Evolutionary conservation across 108 stramenopile genomes (phyloP).

Genomic region (Discostella pseudostelligera): DNA sequence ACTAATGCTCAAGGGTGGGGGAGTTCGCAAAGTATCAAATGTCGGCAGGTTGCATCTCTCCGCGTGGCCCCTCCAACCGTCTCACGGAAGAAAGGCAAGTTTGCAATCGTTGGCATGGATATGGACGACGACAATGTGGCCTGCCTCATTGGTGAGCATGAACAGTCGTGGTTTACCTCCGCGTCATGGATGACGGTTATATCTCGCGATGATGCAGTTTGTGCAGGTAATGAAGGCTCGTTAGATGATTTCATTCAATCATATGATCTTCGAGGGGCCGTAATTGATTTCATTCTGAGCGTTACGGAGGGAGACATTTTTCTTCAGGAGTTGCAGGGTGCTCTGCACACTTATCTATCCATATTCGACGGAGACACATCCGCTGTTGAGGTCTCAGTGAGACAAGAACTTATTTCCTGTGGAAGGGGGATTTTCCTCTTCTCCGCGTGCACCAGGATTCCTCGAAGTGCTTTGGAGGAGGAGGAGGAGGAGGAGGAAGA

Average conservation of each 20-base stretch:
- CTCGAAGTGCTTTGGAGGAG: background rate
- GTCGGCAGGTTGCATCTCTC: conserved; percentile 37
- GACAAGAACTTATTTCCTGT: conserved; percentile 28
- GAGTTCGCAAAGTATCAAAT: conserved; percentile 20
- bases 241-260: conserved; percentile 24
- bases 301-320: background rate
- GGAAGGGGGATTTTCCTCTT: conserved; percentile 27
- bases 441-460: conserved; percentile 21
- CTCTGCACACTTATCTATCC: conserved; percentile 28
- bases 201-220: conserved; percentile 37
- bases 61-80: conserved; percentile 18
- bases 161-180: background rate
- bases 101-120: conserved; percentile 10
- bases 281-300: conserved; percentile 22
- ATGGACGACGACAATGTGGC: conserved; percentile 35
- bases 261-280: conserved; percentile 29
- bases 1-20: background rate
- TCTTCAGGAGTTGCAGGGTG: conserved; percentile 16
- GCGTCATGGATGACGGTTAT: conserved; percentile 23
- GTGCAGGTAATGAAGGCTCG: conserved; percentile 41
- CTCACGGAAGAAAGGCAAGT: conserved; percentile 23
- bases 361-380: conserved; percentile 24
- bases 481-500: background rate
- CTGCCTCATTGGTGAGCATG: conserved; percentile 18
- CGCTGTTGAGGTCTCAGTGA: conserved; percentile 7